Evolutionary conservation across 2,329 filamentous ascomycete species (phyloP).

Genomic region (Myriosclerotinia duriaeana): DNA sequence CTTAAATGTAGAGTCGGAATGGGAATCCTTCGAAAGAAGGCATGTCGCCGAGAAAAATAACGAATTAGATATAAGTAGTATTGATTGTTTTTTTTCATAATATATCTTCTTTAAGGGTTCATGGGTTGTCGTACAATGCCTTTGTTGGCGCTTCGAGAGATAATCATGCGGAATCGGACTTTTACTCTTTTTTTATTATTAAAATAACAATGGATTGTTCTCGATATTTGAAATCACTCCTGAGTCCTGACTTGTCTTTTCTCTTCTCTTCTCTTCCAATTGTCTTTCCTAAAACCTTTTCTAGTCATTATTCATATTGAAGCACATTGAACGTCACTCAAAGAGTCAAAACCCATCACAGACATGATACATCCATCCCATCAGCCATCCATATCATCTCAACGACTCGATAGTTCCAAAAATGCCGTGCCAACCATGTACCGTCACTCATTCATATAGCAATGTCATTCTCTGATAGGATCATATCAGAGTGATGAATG

Average conservation of each 20-base stretch:
- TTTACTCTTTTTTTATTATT: too few species aligned
- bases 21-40: not conserved
- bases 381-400: slow-evolving; percentile 1
- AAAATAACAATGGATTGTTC: too few species aligned
- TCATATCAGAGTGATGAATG: not conserved
- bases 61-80: not conserved
- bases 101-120: not conserved
- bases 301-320: not conserved
- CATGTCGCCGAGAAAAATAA: not conserved
- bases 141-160: too few species aligned
- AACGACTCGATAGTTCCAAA: slow-evolving; percentile 3
- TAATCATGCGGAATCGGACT: too few species aligned
- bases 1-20: slow-evolving; percentile 3
- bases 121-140: too few species aligned
- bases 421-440: slow-evolving; percentile 18
- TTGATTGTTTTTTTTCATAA: not conserved
- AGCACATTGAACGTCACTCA: too few species aligned
- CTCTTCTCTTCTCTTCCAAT: not conserved
- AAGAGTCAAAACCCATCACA: not conserved
- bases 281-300: not conserved
- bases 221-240: not conserved
- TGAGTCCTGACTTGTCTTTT: not conserved
- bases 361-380: not conserved
- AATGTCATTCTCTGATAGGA: slow-evolving; percentile 8
- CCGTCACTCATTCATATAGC: not conserved